Evolutionary conservation across 2,329 filamentous ascomycete genomes (phyloP), one percentile per base, ranked within the genome.

Genomic region (Hymenoscyphus repandus): DNA sequence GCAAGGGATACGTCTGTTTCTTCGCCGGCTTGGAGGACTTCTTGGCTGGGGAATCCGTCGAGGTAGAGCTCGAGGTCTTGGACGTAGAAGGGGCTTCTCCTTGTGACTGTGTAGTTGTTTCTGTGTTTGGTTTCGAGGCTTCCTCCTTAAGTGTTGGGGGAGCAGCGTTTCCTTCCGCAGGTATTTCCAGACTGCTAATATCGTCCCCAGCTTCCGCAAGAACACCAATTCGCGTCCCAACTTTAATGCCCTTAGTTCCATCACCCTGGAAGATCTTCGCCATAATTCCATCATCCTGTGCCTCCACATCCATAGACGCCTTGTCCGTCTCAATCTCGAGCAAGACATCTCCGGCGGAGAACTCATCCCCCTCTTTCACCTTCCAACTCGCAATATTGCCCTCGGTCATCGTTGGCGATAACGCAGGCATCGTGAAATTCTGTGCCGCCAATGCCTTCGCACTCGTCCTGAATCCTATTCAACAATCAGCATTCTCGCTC

Each of bases 301-400:
- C 90, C 74, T 95, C 90, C 22, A 95, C 90, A 62, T 95, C 90
- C 89, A 95, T 95, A 50, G 88, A 88, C 50, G 90, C 90, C 77
- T 95, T 95, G 71, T 95, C 90, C 52, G 90, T 95, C 74, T 95
- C 90, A 67, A 95, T 93, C 72, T 95, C 90, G 53, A 95, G 82
- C 46, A 95, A 77, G 31, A 95, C 88, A 69, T 95, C 90, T 60
- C 90, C 90, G 51, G 89, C 86, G 45, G 80, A 76, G 70, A 90
- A 95, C 46, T 81, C 78, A 61, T 93, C 88, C 66, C 89, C 90
- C 73, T 95, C 90, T 70, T 92, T 92, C 64, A 95, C 79, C 69
- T 83, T 86, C 90, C 90, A 95, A 55, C 72, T 80, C 43, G 87
- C 80, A 64, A 95, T 95, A 70, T 90, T 93, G 55, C 90, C 90